Conservation (phyloP, 1,284 basidiomycete species). For the Trichosporon faecale region DNA sequence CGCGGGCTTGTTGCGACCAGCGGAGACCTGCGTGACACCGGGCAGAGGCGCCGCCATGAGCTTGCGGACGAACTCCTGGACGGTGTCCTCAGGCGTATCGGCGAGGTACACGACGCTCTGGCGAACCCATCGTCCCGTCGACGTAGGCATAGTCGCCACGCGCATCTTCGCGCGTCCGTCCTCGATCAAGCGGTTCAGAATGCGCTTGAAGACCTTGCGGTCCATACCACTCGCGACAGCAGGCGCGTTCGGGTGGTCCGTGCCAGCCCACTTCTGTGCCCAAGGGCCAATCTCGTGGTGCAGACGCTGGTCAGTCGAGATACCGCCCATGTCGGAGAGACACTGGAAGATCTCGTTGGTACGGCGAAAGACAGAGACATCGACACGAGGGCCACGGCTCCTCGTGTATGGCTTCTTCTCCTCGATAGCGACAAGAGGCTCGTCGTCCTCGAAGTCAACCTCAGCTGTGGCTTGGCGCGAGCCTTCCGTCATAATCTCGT, state of each 20-base stretch:
- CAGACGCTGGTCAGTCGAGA: slow-evolving; percentile 31
- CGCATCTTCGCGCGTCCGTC: slow-evolving; percentile 37
- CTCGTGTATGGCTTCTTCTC: neutral
- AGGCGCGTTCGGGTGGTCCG: slow-evolving; percentile 40
- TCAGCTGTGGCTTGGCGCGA: neutral
- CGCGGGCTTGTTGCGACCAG: slow-evolving; percentile 12
- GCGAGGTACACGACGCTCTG: slow-evolving; percentile 28
- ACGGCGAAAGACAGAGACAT: slow-evolving; percentile 33
- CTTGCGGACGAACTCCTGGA: slow-evolving; percentile 34
- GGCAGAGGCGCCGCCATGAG: slow-evolving; percentile 15
- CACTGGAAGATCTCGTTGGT: slow-evolving; percentile 38
- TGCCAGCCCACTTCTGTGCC: slow-evolving; percentile 38
- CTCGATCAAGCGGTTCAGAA: slow-evolving; percentile 25
- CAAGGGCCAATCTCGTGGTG: slow-evolving; percentile 33
- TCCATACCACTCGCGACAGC: slow-evolving; percentile 37
- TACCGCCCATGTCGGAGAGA: slow-evolving; percentile 33
- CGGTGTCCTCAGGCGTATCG: slow-evolving; percentile 24
- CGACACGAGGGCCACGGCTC: slow-evolving; percentile 23
- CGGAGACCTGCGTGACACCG: neutral
- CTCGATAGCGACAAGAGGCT: slow-evolving; percentile 9
- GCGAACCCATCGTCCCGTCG: slow-evolving; percentile 38
- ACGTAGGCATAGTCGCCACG: slow-evolving; percentile 34
- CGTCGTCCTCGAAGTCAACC: neutral
- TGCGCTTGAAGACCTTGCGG: slow-evolving; percentile 31
- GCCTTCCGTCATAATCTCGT: neutral